Percentiles rank a stretch among this genome's conserved stretches.
These are phyloP conservation scores for Exophiala calicioides DNA, from an alignment of 2,329 filamentous ascomycete genomes.

Conservation along the genomic window DNA sequence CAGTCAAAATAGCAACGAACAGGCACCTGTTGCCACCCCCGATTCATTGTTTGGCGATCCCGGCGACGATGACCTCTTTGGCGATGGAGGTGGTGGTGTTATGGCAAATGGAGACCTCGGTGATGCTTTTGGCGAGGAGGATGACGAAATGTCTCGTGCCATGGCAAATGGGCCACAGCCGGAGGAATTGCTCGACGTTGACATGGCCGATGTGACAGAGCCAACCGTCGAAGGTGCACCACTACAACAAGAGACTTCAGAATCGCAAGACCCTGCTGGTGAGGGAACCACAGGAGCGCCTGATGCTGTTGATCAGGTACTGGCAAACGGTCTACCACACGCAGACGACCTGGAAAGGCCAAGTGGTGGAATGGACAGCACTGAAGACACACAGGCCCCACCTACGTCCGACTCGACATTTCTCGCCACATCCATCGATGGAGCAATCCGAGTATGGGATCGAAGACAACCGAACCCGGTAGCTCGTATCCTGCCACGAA, in stretches of 20 bases:
- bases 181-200: constrained; percentile 43
- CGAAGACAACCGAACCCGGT: constrained; percentile 70
- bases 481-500: constrained; percentile 72
- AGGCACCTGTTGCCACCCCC: constrained; percentile 64
- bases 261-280: constrained; percentile 7
- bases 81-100: constrained; percentile 67
- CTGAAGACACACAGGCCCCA: constrained; percentile 46
- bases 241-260: constrained; percentile 12
- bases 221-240: neutral
- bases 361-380: constrained; percentile 48
- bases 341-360: constrained; percentile 42
- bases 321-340: constrained; percentile 45
- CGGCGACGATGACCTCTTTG: constrained; percentile 78
- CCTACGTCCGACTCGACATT: constrained; percentile 74
- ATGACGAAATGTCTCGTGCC: constrained; percentile 76
- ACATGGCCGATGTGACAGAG: constrained; percentile 18
- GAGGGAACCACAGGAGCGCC: constrained; percentile 27
- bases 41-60: constrained; percentile 83
- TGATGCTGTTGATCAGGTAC: constrained; percentile 30
- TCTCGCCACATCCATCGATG: constrained; percentile 67
- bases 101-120: constrained; percentile 51
- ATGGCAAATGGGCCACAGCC: constrained; percentile 64
- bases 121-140: constrained; percentile 74
- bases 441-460: constrained; percentile 52
- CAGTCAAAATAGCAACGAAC: constrained; percentile 44